These are phyloP conservation scores for Plectosphaerella plurivora DNA, from an alignment of 2,329 filamentous ascomycete species.

Conservation along the genomic window DNA sequence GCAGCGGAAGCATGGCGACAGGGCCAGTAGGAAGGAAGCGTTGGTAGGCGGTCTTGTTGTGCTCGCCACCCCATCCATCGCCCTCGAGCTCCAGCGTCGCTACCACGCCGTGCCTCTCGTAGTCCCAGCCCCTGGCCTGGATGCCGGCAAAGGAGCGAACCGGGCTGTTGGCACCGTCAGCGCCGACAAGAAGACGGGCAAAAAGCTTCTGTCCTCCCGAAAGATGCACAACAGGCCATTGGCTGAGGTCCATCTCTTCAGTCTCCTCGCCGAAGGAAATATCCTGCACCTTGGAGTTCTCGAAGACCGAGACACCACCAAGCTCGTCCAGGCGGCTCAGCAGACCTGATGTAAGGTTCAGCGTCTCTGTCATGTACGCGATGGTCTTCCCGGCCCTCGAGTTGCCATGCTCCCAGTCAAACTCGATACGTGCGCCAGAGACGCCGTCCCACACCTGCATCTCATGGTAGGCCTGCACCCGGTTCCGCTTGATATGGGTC, in stretches of 20 bases:
- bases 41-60: conserved; percentile 79
- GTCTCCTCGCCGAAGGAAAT: conserved; percentile 71
- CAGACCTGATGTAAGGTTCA: conserved; percentile 78
- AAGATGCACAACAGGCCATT: conserved; percentile 82
- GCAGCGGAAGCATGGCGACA: conserved; percentile 85
- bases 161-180: conserved; percentile 91
- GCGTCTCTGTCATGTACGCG: conserved; percentile 95
- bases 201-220: conserved; percentile 64
- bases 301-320: conserved; percentile 65
- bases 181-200: conserved; percentile 83
- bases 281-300: conserved; percentile 71
- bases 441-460: conserved; percentile 99
- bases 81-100: conserved; percentile 75
- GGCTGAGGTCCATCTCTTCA: conserved; percentile 68
- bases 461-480: conserved; percentile 84
- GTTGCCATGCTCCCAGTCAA: conserved; percentile 62
- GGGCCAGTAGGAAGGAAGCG: conserved; percentile 91
- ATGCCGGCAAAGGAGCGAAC: conserved; percentile 89
- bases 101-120: conserved; percentile 83
- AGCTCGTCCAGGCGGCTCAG: conserved; percentile 67
- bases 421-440: conserved; percentile 80
- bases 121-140: conserved; percentile 85
- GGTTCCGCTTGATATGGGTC: conserved; percentile 65
- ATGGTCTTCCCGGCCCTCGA: conserved; percentile 57
- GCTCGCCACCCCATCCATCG: conserved; percentile 47